Base-by-base conservation (phyloP, 345 rosid genomes). In the Firmiana major region DNA sequence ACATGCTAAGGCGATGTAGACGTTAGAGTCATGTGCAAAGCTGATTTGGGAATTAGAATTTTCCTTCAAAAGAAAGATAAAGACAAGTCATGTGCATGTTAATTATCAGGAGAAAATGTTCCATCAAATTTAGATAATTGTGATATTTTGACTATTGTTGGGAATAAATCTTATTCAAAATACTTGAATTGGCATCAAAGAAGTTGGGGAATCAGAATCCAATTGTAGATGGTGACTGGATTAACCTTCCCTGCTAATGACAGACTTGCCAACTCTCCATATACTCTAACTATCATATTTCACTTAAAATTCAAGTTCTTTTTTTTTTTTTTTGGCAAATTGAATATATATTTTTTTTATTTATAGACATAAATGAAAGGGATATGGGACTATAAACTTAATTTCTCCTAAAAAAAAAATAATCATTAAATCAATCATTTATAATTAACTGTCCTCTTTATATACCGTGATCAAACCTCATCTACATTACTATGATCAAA, bases 151-250 rank as follows among this genome's bases (percentile, higher is more conserved):
- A 71, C 75, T 36, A 34, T 4, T 71, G 75, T 53, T 34, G 19
- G 74, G 79, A 2, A 17, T 34, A 81, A 74, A 78, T 57, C 79
- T 31, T 58, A 76, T 78, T 75, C 83, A 78, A 74, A 71, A 46
- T 9, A 68, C 24, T 76, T 79, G 40, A 38, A 38, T 4, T 38
- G 6, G 6, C 40, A 38, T 38, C 0, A 31, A 31, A 31, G 3
- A 31, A 31, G 34, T 31, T 3, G 1, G 34, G 40, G 40, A 36
- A 36, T 36, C 40, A 36, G 38, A 36, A 36, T 36, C 38, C 38
- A 36, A 36, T 36, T 4, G 4, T 36, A 36, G 38, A 36, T 36
- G 6, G 6, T 2, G 40, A 36, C 40, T 36, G 42, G 13, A 31
- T 49, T 49, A 26, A 48, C 74, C 57, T 48, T 17, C 40, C 76